Percentiles rank a stretch among this genome's conserved stretches.
These are phyloP conservation scores for Ballota nigra DNA, from an alignment of 257 asterid species.

Conservation along the genomic window DNA sequence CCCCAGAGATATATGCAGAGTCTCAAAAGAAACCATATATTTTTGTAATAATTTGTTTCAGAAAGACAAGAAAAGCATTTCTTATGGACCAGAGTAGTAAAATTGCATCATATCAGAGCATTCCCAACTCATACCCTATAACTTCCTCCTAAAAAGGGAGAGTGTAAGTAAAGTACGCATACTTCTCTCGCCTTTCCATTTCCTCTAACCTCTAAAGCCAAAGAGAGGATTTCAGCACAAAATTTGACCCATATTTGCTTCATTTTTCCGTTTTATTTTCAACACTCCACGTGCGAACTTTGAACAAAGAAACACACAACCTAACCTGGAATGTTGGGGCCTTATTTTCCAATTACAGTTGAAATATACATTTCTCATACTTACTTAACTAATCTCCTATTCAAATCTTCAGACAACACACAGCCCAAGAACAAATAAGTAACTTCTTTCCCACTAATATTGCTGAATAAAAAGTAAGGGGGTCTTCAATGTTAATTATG, in stretches of 20 bases:
- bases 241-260: background rate
- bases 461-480: background rate
- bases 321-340: background rate
- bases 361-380: background rate
- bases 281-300: background rate
- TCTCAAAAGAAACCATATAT: too few species aligned
- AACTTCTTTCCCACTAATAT: background rate
- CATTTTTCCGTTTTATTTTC: background rate
- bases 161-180: too few species aligned
- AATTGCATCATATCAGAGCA: too few species aligned
- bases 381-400: background rate
- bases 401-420: slow-evolving; percentile 3
- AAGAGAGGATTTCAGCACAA: too few species aligned
- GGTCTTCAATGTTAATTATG: background rate
- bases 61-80: too few species aligned
- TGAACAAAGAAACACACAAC: background rate
- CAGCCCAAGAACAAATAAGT: background rate
- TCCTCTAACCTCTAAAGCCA: too few species aligned
- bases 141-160: too few species aligned
- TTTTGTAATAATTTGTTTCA: too few species aligned
- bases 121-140: too few species aligned
- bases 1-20: too few species aligned
- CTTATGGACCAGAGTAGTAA: too few species aligned
- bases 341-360: background rate
- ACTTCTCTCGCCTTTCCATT: too few species aligned